These are phyloP conservation scores for Millerago galiae DNA, from an alignment of 805 yeast species.

Conservation along the genomic window DNA sequence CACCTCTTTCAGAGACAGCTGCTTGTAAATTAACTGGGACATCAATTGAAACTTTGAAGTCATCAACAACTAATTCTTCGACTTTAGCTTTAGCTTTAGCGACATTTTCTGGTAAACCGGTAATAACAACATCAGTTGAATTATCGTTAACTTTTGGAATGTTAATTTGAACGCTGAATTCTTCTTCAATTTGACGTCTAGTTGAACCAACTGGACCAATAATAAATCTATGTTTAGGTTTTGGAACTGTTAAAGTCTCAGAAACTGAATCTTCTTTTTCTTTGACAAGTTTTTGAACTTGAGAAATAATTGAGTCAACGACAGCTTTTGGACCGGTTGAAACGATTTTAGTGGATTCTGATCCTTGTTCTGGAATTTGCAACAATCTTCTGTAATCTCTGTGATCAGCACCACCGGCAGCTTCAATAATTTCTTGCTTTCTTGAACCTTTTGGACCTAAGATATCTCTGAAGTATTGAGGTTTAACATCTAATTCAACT, in stretches of 20 bases:
- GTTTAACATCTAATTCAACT: conserved; percentile 57
- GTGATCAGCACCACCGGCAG: conserved; percentile 69
- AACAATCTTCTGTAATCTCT: conserved; percentile 47
- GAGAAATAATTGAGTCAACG: conserved; percentile 61
- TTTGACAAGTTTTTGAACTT: conserved; percentile 55
- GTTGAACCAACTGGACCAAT: conserved; percentile 78
- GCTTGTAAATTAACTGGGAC: conserved; percentile 55
- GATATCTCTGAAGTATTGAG: conserved; percentile 65
- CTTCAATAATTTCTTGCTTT: conserved; percentile 63
- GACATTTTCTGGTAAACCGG: conserved; percentile 63
- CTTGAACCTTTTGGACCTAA: conserved; percentile 76
- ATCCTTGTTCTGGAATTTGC: conserved; percentile 62
- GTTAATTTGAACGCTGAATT: conserved; percentile 53
- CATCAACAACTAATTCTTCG: conserved; percentile 52
- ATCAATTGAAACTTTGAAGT: conserved; percentile 42
- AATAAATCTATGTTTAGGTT: conserved; percentile 65
- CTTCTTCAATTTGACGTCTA: conserved; percentile 66
- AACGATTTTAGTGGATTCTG: conserved; percentile 50
- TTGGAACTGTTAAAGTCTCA: conserved; percentile 53
- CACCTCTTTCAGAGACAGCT: conserved; percentile 62
- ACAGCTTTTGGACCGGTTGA: conserved; percentile 70
- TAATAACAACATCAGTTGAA: conserved; percentile 46
- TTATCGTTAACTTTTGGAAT: conserved; percentile 57
- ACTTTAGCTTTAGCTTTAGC: conserved; percentile 59
- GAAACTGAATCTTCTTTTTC: conserved; percentile 54